Conservation (phyloP, 305 asterid genomes). For the Rubia balearica region DNA sequence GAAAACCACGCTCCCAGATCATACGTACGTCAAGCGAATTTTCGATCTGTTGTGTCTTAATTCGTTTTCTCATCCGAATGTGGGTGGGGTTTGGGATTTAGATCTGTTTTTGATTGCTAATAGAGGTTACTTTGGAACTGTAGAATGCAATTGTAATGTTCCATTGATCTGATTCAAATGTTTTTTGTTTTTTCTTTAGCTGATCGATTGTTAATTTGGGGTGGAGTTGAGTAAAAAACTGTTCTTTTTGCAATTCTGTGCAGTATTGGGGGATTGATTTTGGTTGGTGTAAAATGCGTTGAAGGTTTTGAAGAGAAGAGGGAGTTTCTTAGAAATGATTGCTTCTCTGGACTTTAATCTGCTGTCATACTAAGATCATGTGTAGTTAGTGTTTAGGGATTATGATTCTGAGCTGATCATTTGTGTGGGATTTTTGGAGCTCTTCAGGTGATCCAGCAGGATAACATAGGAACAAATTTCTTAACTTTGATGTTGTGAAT, state of each 20-base stretch:
- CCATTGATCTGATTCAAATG: constrained; percentile 4
- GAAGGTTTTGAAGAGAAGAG: not conserved
- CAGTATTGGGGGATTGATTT: not conserved
- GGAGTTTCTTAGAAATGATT: not conserved
- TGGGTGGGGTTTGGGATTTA: constrained; percentile 29
- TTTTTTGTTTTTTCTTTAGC: not conserved
- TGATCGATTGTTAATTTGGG: not conserved
- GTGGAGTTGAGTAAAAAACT: not conserved
- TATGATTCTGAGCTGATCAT: constrained; percentile 7
- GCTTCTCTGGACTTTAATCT: not conserved
- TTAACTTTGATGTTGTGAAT: constrained; percentile 23
- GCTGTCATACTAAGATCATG: not conserved
- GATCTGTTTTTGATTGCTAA: constrained; percentile 32
- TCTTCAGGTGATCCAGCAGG: constrained; percentile 9
- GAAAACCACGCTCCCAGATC: not conserved
- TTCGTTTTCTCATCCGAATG: constrained; percentile 18
- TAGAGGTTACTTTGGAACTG: constrained; percentile 16
- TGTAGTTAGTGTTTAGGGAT: not conserved
- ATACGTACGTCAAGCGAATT: not conserved
- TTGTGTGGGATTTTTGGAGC: not conserved
- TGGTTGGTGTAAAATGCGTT: not conserved
- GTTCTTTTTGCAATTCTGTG: not conserved
- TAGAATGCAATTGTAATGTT: constrained; percentile 5
- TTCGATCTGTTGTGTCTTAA: constrained; percentile 32
- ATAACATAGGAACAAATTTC: constrained; percentile 2